Conservation (phyloP, 176 grass and related monocot genomes). For the Miscanthus lutarioriparius region DNA sequence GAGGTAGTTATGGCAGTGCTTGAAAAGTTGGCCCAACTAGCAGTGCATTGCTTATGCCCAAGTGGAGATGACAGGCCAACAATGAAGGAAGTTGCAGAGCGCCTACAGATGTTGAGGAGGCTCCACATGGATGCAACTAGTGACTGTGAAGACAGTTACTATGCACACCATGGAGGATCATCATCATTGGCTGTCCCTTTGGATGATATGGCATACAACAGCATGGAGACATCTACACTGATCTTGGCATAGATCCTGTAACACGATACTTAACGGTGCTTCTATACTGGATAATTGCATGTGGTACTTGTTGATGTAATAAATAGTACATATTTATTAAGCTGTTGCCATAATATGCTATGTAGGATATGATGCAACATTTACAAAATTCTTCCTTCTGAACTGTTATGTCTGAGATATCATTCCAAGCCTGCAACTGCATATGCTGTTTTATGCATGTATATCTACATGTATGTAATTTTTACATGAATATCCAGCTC, state of each 20-base stretch:
- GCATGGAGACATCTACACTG: background rate
- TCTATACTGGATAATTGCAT: background rate
- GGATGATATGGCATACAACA: background rate
- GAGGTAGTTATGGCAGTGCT: background rate
- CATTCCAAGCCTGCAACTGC: background rate
- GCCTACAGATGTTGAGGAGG: constrained; percentile 18
- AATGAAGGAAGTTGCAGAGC: constrained; percentile 31
- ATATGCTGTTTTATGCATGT: background rate
- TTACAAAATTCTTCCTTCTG: background rate
- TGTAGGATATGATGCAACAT: background rate
- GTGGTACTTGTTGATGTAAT: background rate
- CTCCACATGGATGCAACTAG: background rate
- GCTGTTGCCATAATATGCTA: background rate
- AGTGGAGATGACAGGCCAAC: constrained; percentile 31
- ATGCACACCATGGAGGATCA: background rate
- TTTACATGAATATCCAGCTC: background rate
- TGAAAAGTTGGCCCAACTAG: constrained; percentile 11
- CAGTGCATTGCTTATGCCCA: background rate
- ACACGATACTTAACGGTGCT: background rate
- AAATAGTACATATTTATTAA: background rate
- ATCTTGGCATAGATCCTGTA: background rate
- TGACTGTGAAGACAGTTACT: background rate
- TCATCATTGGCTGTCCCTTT: background rate
- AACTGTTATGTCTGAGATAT: background rate
- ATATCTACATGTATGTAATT: background rate